Evolutionary conservation across 306 rosid genomes (phyloP).

Genomic region (Lathyrus sativus): DNA sequence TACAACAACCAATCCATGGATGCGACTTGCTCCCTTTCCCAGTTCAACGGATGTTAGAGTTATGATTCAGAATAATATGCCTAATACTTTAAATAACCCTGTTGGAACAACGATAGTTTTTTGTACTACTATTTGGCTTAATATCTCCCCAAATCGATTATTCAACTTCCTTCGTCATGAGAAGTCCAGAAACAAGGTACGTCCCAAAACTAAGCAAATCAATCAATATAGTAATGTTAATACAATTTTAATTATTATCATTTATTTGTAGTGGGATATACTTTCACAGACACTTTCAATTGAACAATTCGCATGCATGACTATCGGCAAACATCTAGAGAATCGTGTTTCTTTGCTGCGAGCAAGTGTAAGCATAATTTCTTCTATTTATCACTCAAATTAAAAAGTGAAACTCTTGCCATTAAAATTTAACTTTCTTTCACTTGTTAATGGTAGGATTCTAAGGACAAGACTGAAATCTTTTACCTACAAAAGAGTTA

Average conservation of each 20-base stretch:
- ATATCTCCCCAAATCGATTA: conserved; percentile 40
- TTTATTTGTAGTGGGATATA: conserved; percentile 54
- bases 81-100: conserved; percentile 32
- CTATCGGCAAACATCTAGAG: conserved; percentile 40
- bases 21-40: not conserved
- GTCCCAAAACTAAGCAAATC: too few species aligned
- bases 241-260: not conserved
- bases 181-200: conserved; percentile 49
- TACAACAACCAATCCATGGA: conserved; percentile 46
- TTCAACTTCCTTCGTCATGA: conserved; percentile 53
- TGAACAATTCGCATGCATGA: conserved; percentile 39
- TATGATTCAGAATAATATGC: conserved; percentile 2
- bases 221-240: too few species aligned
- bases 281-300: conserved; percentile 36
- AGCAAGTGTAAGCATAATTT: conserved; percentile 40
- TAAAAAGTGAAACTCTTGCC: not conserved
- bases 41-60: conserved; percentile 39
- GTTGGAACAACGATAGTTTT: conserved; percentile 37
- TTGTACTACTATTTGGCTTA: conserved; percentile 42
- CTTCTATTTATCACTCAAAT: not conserved
- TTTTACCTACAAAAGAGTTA: conserved; percentile 60
- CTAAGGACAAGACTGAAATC: conserved; percentile 31
- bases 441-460: conserved; percentile 38
- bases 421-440: not conserved
- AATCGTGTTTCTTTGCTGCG: conserved; percentile 56